Evolutionary conservation across 441 rosid genomes (phyloP), one percentile per base, ranked within the genome.

Genomic region (Gossypium trilobum): DNA sequence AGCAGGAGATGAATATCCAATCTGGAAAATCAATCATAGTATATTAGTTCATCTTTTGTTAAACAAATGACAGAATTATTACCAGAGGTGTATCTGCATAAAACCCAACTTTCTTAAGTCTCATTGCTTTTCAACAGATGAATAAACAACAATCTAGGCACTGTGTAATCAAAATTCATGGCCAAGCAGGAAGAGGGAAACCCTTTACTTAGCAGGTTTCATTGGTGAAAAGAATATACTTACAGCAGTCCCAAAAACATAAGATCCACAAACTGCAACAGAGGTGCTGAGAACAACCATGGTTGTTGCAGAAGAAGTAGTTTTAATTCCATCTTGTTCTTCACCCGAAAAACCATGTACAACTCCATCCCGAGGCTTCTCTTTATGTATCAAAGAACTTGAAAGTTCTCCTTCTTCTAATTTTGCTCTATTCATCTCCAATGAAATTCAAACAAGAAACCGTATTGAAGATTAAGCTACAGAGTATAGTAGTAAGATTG

Each of bases 1-100:
- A 65, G 89, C 84, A 36, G 97, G 93, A 51, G 95, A 89, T 25
- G 97, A 91, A 76, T 89, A 91, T 68, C 95, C 90, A 29, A 89
- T 65, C 95, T 91, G 77, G 63, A 74, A 77, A 79, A 79, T n/a
- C 61, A 80, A 9, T 62, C 68, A 20, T 62, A 1, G 46, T 14
- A 33, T 65, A 13, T 65, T 44, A 65, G 55, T 63, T 63, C 68
- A 39, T 39, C 23, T 39, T 29, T 60, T 5, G 48, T 19, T 9
- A 4, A 2, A 63, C 1, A 17, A 36, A 31, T 6, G 23, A 9
- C 67, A 63, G 48, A 5, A 19, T 3, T 1, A 31, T 36, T 63
- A 16, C 7, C n/a, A 29, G 33, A 2, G 36, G 16, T 19, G 14
- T 17, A 36, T 36, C n/a, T 4, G 50, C 19, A 10, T 17, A 62